A percentile compares a stretch with the other conserved stretches of the same genome.
Evolutionary conservation across 768 basidiomycete genomes (phyloP).

Genomic region (Phylloporus sp.): DNA sequence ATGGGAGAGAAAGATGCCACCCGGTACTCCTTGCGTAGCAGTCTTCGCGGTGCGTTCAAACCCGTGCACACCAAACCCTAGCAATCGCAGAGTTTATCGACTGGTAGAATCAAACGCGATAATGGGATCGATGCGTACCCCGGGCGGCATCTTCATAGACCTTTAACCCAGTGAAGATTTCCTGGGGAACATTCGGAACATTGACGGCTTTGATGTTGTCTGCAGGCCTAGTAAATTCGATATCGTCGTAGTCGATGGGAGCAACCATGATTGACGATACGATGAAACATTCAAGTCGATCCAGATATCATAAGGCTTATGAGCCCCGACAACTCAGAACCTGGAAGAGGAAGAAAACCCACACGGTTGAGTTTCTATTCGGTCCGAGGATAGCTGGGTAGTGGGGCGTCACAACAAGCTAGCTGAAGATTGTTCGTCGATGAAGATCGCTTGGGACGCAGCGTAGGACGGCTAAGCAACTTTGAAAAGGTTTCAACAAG

Average conservation of each 20-base stretch:
- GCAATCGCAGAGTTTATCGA: background rate
- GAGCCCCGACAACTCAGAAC: background rate
- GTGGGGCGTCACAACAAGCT: background rate
- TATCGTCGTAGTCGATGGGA: conserved; percentile 28
- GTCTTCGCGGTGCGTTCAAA: conserved; percentile 25
- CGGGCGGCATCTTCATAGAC: conserved; percentile 38
- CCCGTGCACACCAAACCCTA: conserved; percentile 27
- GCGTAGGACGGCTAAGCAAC: no score
- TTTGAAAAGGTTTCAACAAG: no score
- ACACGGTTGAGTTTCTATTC: background rate
- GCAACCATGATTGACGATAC: conserved; percentile 13
- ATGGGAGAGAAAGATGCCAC: conserved; percentile 34
- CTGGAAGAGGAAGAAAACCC: background rate
- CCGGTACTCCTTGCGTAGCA: conserved; percentile 6
- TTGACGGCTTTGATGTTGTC: conserved; percentile 39
- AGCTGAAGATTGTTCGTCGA: background rate
- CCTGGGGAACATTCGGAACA: conserved; percentile 29
- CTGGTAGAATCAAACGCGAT: background rate
- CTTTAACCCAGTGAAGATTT: conserved; percentile 34
- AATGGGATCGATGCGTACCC: conserved; percentile 17
- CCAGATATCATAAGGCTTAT: conserved; percentile 1
- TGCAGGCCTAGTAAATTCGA: conserved; percentile 35
- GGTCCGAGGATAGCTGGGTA: background rate
- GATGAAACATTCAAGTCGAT: background rate
- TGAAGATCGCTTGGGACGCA: no score